Evolutionary conservation across 768 basidiomycete genomes (phyloP).

Genomic region (Lactarius akahatsu): DNA sequence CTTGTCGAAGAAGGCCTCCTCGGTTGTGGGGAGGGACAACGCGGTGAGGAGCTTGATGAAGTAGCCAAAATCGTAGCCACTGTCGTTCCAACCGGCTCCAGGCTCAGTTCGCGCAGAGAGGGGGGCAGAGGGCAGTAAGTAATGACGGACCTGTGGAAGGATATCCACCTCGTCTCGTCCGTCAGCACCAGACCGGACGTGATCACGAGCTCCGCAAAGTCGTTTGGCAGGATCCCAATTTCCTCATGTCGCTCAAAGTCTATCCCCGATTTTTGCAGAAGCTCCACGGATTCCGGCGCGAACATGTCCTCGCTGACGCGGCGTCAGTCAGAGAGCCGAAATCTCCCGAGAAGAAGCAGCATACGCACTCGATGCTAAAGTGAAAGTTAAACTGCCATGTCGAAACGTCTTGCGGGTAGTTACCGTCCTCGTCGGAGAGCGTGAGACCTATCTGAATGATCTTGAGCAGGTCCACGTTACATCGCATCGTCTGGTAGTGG

Average conservation of each 20-base stretch:
- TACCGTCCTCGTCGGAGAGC: conserved; percentile 90
- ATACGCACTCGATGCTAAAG: conserved; percentile 80
- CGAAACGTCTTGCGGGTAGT: conserved; percentile 83
- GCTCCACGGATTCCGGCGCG: conserved; percentile 94
- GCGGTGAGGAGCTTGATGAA: conserved; percentile 91
- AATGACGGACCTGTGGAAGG: conserved; percentile 85
- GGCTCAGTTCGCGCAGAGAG: conserved; percentile 1
- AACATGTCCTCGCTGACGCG: conserved; percentile 90
- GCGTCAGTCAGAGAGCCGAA: conserved; percentile 9
- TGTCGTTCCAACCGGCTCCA: conserved; percentile 35
- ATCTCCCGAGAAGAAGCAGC: neutral
- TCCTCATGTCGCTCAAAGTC: conserved; percentile 94
- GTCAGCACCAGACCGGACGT: conserved; percentile 91
- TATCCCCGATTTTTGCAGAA: conserved; percentile 91
- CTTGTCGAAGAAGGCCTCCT: conserved; percentile 87
- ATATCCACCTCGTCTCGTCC: conserved; percentile 92
- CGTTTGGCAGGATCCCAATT: conserved; percentile 86
- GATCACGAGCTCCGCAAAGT: conserved; percentile 96
- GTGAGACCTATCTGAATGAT: conserved; percentile 98
- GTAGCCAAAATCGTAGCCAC: conserved; percentile 99
- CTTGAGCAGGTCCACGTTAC: conserved; percentile 97
- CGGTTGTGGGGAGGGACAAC: conserved; percentile 81
- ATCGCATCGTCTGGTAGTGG: conserved; percentile 99
- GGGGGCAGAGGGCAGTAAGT: conserved; percentile 11
- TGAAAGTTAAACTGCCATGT: conserved; percentile 99